These are phyloP conservation scores for Plantago ovata DNA, from an alignment of 257 asterid species.

Conservation along the genomic window DNA sequence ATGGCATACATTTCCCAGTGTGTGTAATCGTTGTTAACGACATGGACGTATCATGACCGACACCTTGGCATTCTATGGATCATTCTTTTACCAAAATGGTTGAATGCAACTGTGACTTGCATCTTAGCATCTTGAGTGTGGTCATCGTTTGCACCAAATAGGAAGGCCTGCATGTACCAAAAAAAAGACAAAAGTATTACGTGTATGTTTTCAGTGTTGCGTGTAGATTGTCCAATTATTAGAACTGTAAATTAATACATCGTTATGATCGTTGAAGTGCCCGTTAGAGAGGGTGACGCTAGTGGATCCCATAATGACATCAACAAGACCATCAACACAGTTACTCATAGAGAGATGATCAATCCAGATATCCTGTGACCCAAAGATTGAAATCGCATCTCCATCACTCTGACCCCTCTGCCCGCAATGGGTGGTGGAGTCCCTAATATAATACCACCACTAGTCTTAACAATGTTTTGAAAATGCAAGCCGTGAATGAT, in stretches of 20 bases:
- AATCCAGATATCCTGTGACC: constrained; percentile 35
- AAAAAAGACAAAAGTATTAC: background rate
- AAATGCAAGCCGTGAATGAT: constrained; percentile 37
- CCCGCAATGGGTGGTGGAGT: constrained; percentile 29
- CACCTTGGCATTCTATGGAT: constrained; percentile 48
- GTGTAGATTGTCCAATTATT: background rate
- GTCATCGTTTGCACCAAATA: constrained; percentile 29
- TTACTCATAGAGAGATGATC: constrained; percentile 37
- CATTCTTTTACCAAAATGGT: constrained; percentile 49
- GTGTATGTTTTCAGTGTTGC: too few species aligned
- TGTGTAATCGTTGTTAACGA: constrained; percentile 40
- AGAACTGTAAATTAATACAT: constrained; percentile 9
- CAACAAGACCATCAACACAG: constrained; percentile 36
- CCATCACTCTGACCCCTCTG: constrained; percentile 35
- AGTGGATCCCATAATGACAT: constrained; percentile 35
- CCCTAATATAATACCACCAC: constrained; percentile 41
- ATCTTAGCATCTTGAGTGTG: constrained; percentile 25
- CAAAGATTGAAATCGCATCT: constrained; percentile 36
- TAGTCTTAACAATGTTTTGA: constrained; percentile 18
- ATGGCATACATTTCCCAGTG: constrained; percentile 46
- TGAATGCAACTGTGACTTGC: constrained; percentile 54
- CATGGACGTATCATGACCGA: constrained; percentile 29
- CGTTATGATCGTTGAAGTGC: constrained; percentile 39
- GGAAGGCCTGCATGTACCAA: constrained; percentile 25
- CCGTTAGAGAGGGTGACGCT: constrained; percentile 38